Evolutionary conservation across 2,329 filamentous ascomycete species (phyloP).

Genomic region (Alternaria sp.): DNA sequence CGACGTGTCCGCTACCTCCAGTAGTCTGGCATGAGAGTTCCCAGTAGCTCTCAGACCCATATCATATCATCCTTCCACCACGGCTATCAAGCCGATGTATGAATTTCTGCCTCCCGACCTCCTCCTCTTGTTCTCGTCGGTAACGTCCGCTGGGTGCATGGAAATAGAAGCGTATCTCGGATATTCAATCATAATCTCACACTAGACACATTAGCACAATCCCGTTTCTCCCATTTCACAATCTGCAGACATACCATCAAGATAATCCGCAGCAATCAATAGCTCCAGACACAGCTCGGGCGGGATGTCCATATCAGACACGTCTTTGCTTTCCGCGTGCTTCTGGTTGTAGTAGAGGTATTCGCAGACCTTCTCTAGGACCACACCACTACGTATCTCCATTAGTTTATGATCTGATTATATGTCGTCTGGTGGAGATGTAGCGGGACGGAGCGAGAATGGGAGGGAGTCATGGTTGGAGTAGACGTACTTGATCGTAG

Average conservation of each 20-base stretch:
- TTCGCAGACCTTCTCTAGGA: conserved; percentile 81
- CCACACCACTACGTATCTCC: conserved; percentile 62
- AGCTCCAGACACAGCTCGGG: conserved; percentile 79
- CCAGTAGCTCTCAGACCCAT: not conserved
- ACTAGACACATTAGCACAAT: not conserved
- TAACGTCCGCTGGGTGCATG: not conserved
- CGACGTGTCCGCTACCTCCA: not conserved
- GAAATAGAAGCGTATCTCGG: not conserved
- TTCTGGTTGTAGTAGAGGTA: conserved; percentile 85
- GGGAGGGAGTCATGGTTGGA: not conserved
- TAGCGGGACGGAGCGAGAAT: not conserved
- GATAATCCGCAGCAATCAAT: conserved; percentile 77
- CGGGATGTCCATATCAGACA: conserved; percentile 81
- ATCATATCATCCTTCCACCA: not conserved
- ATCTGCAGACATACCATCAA: conserved; percentile 53
- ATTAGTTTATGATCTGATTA: conserved; percentile 12
- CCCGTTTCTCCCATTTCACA: no score
- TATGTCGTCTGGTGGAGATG: not conserved
- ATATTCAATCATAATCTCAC: not conserved
- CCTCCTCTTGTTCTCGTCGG: not conserved
- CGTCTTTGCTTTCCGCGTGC: conserved; percentile 71
- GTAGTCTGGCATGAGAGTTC: not conserved
- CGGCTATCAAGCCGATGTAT: not conserved
- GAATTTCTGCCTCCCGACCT: accelerated
- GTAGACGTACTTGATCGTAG: conserved; percentile 72